Conservation (phyloP, 768 basidiomycete genomes). For the Auricularia heimuer region DNA sequence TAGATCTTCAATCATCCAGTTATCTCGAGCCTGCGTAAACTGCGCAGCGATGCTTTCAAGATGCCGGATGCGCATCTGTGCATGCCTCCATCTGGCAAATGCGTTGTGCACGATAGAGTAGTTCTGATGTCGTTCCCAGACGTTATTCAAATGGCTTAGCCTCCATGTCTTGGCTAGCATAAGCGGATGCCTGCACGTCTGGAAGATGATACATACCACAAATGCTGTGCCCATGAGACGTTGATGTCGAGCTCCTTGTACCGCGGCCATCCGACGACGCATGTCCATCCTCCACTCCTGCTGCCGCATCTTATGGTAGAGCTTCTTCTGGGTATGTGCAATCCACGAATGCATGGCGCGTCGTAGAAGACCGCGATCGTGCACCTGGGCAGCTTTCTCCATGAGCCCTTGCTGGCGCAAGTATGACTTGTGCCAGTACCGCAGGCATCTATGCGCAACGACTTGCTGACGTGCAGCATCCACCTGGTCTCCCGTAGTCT, state of each 20-base stretch:
- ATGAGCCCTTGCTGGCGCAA: conserved; percentile 26
- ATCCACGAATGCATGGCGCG: neutral
- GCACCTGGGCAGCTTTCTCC: neutral
- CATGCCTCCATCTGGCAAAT: neutral
- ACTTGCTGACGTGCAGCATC: conserved; percentile 57
- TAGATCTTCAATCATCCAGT: conserved; percentile 26
- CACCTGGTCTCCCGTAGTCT: conserved; percentile 70
- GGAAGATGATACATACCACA: neutral
- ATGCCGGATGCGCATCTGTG: conserved; percentile 21
- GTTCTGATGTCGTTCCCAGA: neutral
- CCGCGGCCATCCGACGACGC: conserved; percentile 2
- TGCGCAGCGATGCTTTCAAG: conserved; percentile 43
- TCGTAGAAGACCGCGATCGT: neutral
- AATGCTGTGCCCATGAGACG: neutral
- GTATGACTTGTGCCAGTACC: conserved; percentile 47
- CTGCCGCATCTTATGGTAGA: neutral
- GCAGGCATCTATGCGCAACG: conserved; percentile 46
- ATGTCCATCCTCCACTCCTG: conserved; percentile 4
- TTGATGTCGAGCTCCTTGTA: neutral
- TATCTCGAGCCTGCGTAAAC: conserved; percentile 30
- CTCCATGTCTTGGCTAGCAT: neutral
- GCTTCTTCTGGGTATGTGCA: neutral
- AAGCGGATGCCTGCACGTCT: neutral
- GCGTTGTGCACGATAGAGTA: neutral
- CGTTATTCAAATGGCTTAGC: neutral